Evolutionary conservation across 192 early-diverging fungal species (phyloP), one percentile per base, ranked within the genome.

Genomic region (Coemansia sp.): DNA sequence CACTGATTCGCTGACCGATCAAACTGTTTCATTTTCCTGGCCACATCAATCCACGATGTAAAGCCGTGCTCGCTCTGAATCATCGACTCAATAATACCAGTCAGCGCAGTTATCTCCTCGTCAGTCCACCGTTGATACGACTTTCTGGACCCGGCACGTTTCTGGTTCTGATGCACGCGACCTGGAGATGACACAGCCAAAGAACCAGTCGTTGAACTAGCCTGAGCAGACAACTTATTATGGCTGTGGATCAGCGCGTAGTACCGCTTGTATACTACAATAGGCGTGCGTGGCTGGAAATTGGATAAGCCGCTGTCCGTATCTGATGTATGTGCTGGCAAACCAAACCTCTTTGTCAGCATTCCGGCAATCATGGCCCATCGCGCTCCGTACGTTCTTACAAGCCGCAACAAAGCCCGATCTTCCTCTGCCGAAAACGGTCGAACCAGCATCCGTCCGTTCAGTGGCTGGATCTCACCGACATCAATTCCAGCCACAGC

Each of bases 341-440:
- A 30, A 7, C 4, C 27, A 39, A 34, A 34, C n/a, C 60, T n/a
- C 4, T 62, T 9, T 23, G 53, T 55, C 27, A 72, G n/a, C 53
- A 72, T 25, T 27, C 25, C 56, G 21, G 69, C 45, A 42, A 72
- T 58, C 13, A 50, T 15, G 3, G 40, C 19, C 69, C 69, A 72
- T 40, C 45, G 37, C 9, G 34, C 38, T 17, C 69, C 69, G 33
- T 58, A 53, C 14, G 65, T 19, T 9, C 59, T 47, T 11, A 72
- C 55, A 15, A 72, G 39, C n/a, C 63, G 40, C 34, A 58, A 14
- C 9, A 72, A 52, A 33, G 44, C 27, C 17, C 42, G 44, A 46
- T 72, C 69, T 22, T 72, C 69, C 3, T 61, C 51, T 8, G 47
- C 25, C 12, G 33, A 58, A 41, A 66, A 72, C 10, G 63, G 64